Evolutionary conservation across 495 filamentous ascomycete genomes (phyloP), one percentile per base, ranked within the genome.

Genomic region (Parathielavia appendiculata): DNA sequence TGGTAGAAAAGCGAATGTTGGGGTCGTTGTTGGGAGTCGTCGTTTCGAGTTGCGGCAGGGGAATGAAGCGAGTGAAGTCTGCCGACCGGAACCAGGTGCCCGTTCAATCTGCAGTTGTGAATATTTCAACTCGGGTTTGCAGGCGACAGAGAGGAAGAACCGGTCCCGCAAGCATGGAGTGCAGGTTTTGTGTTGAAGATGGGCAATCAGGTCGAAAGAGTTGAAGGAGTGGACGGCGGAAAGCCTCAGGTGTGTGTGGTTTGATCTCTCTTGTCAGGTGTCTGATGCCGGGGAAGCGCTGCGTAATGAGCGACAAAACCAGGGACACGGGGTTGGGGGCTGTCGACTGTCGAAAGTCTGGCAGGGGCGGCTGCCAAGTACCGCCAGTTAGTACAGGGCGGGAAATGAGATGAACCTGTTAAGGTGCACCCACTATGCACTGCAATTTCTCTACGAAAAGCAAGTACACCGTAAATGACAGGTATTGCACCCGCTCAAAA

Each of bases 41-140:
- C 26, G 22, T 43, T 51, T 54, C 59, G 58, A 59, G 58, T 53
- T 47, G 48, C 47, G 54, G 62, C 59, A 62, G 59, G 62, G 38
- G 11, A 47, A 34, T 47, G 53, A 62, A 68, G 66, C 66, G 66
- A 68, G 59, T 38, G 66, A 57, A 68, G 48, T 58, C 62, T 66
- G 66, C 63, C 60, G 45, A 54, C 58, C 6, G 26, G 6, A 47
- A 53, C 49, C 38, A 52, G 38, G 13, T 19, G 26, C 36, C 43
- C 51, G 50, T 36, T 41, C 49, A 52, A 55, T 43, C 51, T 19
- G 45, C 35, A 36, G 56, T 62, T 9, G 40, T 44, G 14, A 51
- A 11, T 14, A 9, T 39, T 19, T 17, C 3, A 1, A 35, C 13
- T 30, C 1, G 34, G 12, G 14, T 17, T 22, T 23, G 36, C 22